Conservation (phyloP, 306 rosid genomes). For the Citrullus colocynthis region DNA sequence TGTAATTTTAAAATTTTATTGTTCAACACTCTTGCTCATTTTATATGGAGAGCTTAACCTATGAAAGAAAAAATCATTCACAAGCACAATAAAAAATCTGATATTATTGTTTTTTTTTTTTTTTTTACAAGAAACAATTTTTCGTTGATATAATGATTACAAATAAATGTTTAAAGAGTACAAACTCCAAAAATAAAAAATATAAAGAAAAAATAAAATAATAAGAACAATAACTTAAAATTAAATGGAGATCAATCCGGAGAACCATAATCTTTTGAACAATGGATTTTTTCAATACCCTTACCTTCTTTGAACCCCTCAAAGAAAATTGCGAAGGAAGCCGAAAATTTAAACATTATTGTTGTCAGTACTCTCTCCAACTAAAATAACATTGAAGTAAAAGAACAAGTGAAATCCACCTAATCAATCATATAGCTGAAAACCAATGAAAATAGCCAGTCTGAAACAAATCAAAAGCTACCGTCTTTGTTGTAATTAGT, state of each 20-base stretch:
- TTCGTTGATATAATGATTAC: too few species aligned
- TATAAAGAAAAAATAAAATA: too few species aligned
- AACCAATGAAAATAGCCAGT: neutral
- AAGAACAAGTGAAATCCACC: neutral
- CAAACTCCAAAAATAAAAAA: too few species aligned
- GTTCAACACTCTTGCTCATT: too few species aligned
- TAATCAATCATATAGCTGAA: neutral
- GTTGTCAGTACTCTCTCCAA: neutral
- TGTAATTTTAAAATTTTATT: too few species aligned
- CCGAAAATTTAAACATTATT: neutral
- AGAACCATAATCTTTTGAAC: neutral
- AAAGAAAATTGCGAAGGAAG: too few species aligned
- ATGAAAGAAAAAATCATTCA: neutral
- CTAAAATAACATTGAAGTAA: neutral
- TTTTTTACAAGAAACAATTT: too few species aligned
- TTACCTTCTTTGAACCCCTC: neutral
- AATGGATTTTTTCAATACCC: neutral
- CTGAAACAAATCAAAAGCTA: neutral
- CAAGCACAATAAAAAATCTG: neutral
- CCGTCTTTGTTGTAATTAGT: neutral
- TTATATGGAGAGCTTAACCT: neutral
- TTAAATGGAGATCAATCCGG: too few species aligned
- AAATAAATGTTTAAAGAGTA: too few species aligned
- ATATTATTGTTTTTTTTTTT: too few species aligned
- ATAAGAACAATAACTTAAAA: too few species aligned